Percentiles rank a stretch among this genome's conserved stretches.
Conservation (phyloP, 2,329 filamentous ascomycete genomes). For the Coniosporium tulheliwenetii region DNA sequence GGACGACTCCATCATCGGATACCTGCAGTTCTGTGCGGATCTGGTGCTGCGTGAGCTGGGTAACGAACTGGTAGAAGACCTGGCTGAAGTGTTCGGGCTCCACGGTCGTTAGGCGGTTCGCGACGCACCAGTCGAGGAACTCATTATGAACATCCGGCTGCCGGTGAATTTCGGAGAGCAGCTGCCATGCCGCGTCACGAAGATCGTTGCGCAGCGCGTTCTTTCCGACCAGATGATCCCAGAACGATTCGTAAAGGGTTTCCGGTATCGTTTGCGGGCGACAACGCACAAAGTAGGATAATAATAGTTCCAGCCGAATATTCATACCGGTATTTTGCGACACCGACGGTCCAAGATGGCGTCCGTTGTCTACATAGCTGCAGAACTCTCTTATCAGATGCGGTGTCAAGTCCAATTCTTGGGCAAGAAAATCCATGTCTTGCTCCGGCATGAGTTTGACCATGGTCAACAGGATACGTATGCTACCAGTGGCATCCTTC, state of each 20-base stretch:
- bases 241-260: constrained; percentile 49
- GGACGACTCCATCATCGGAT: too few species aligned
- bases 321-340: too few species aligned
- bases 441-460: constrained; percentile 10
- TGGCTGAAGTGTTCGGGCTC: constrained; percentile 39
- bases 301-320: too few species aligned
- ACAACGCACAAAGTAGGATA: too few species aligned
- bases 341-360: constrained; percentile 3
- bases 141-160: constrained; percentile 8
- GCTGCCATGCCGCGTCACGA: constrained; percentile 53
- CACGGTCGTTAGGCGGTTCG: constrained; percentile 41
- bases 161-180: constrained; percentile 36
- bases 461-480: constrained; percentile 36
- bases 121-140: constrained; percentile 33
- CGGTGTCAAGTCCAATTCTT: constrained; percentile 12
- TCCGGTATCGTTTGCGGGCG: constrained; percentile 42
- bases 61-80: too few species aligned
- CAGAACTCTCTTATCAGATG: constrained; percentile 23
- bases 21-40: too few species aligned
- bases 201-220: constrained; percentile 43
- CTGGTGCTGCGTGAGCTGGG: too few species aligned
- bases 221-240: constrained; percentile 57
- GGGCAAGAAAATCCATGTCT: constrained; percentile 9
- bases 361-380: constrained; percentile 12
- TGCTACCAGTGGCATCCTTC: constrained; percentile 52